Base-by-base conservation (phyloP, 2,329 filamentous ascomycete genomes). In the Trichoderma koningii region DNA sequence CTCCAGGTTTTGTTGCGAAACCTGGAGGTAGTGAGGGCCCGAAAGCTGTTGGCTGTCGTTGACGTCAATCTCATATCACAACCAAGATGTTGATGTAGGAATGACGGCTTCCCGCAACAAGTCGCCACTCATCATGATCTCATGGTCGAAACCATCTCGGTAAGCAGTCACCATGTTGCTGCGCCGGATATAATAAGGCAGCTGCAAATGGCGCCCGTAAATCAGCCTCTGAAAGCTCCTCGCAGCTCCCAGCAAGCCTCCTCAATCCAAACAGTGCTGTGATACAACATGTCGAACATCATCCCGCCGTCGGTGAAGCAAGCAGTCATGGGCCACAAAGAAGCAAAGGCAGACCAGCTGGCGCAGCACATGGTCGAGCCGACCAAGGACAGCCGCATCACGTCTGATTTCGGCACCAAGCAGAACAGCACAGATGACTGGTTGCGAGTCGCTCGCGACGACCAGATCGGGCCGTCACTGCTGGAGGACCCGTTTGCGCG, bases 351-450 rank as follows among this genome's bases (percentile, higher is more conserved):
- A 28, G 80, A 82, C 17, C 87, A 93, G 71, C 79, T 93, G 55
- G 75, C 80, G 28, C 76, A 77, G 47, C 79, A 87, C 67, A 89
- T 79, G 3, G 83, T 86, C 63, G 82, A 91, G 72, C 81, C 86
- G 2, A 78, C 83, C 51, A 76, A 83, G 56, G 82, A 85, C 44
- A 80, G 83, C 38, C 82, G 84, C 45, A 85, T 93, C 69, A 94
- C 91, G 0, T 89, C 88, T 55, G 92, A 96, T 72, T 91, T 84
- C 77, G 92, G 92, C 23, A 86, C 89, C 30, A 91, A 89, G 76
- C 84, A 92, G 71, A 79, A 80, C 48, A 89, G 89, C 71, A 88
- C 89, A 1, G 92, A 96, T 72, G 84, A 93, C 73, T 95, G 91
- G 91, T 80, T 96, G 62, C 86, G 85, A 60, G 82, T 89, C 5